These are phyloP conservation scores for Calonectria pauciramosa DNA, from an alignment of 2,329 filamentous ascomycete genomes.

Conservation along the genomic window DNA sequence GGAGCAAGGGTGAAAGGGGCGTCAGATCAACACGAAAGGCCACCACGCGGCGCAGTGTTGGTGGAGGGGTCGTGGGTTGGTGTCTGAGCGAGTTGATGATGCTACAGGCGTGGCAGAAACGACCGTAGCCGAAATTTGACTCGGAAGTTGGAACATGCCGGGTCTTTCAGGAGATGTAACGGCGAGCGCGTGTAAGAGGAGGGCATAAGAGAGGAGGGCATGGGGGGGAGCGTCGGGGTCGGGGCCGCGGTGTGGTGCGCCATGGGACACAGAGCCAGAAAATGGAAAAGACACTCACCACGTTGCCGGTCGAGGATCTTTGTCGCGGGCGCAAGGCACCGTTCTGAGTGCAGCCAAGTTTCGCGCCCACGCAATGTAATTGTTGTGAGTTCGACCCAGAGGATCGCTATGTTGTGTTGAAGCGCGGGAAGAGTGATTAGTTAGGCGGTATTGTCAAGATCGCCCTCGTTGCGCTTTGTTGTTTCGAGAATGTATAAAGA, in stretches of 20 bases:
- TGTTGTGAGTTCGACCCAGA: neutral
- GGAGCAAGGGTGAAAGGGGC: constrained; percentile 33
- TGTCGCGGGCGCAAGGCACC: constrained; percentile 1
- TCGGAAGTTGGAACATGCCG: neutral
- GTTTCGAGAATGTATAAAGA: neutral
- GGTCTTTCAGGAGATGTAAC: constrained; percentile 4
- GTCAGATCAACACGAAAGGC: constrained; percentile 39
- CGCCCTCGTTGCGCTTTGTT: neutral
- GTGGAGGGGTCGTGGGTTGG: constrained; percentile 6
- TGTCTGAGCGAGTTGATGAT: constrained; percentile 9
- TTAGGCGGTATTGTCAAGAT: neutral
- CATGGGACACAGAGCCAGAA: neutral
- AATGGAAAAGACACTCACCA: constrained; percentile 15
- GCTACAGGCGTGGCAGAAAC: neutral
- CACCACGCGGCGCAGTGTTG: constrained; percentile 18
- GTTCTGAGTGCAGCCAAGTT: neutral
- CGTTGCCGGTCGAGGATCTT: constrained; percentile 10
- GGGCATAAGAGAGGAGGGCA: neutral
- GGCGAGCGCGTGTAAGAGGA: constrained; percentile 12
- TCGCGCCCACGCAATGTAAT: neutral
- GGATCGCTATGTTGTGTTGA: neutral
- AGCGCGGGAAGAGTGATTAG: neutral
- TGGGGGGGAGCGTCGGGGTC: neutral
- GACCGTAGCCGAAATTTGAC: constrained; percentile 14
- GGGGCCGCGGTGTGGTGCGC: constrained; percentile 7